Base-by-base conservation (phyloP, 257 asterid genomes). In the Sherardia arvensis region DNA sequence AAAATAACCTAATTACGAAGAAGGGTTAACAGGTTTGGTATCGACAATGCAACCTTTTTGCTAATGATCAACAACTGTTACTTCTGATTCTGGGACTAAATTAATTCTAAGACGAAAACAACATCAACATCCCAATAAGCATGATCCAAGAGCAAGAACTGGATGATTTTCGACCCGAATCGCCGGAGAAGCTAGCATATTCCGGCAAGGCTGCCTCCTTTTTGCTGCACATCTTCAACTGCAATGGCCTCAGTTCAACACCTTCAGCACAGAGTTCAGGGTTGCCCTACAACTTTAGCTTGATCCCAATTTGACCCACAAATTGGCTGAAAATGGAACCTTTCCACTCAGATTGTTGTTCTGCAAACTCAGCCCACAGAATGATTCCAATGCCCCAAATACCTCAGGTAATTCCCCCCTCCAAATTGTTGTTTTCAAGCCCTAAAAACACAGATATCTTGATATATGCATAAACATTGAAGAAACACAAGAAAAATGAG, bases 271-370 rank as follows among this genome's bases (percentile, higher is more conserved):
- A 91, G 70, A 91, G 85, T 73, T 81, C 82, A 69, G 78, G 74
- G 72, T 91, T 91, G 71, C 98, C 98, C 75, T 80, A 74, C 88
- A 88, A 29, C 81, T 78, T 91, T 84, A 91, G 62, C 78, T 85
- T 91, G 21, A 66, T 77, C n/a, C 95, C 96, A 28, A 83, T 67
- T 64, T 65, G 85, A 11, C 85, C 69, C 4, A 85, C 48, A 62
- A 88, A 86, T 62, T 68, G 10, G 78, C 66, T 60, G 94, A 76
- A 67, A 91, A 91, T 36, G 96, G 96, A 10, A 91, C 53, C 58
- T 81, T 86, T 25, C 98, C 96, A 71, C 81, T 86, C 74, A 91
- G 66, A 71, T 80, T 79, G 64, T 91, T 91, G 80, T 80, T 86
- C 79, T 78, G 85, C 82, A 91, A 69, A 78, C 86, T 84, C 74